Conservation (phyloP, 371 early-diverging fungal species). For the Lichtheimia ramosa region DNA sequence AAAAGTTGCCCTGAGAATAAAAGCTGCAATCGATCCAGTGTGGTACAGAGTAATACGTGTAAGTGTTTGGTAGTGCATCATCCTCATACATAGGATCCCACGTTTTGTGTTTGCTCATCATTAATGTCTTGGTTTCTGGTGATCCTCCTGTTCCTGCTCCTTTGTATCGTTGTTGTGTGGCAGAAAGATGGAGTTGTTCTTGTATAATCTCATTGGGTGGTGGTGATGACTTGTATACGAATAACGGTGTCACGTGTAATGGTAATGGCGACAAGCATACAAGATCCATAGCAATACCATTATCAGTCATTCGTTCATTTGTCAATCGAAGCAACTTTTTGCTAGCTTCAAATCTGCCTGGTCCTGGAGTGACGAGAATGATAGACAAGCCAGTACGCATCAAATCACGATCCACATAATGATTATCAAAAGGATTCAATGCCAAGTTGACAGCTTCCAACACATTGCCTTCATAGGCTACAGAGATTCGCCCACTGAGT, state of each 20-base stretch:
- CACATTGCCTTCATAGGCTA: constrained; percentile 88
- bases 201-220: constrained; percentile 19
- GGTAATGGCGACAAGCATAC: constrained; percentile 90
- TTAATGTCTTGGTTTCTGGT: constrained; percentile 32
- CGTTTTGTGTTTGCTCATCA: constrained; percentile 16
- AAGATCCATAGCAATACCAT: constrained; percentile 91
- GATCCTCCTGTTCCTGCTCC: constrained; percentile 16
- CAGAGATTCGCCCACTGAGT: constrained; percentile 67
- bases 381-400: constrained; percentile 90
- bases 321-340: constrained; percentile 85
- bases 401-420: constrained; percentile 92
- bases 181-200: constrained; percentile 6
- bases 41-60: constrained; percentile 76
- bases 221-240: constrained; percentile 68
- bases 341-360: constrained; percentile 86
- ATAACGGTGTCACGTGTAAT: constrained; percentile 87
- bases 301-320: constrained; percentile 93
- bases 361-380: constrained; percentile 88
- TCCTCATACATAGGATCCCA: constrained; percentile 63
- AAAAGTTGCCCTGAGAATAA: constrained; percentile 59
- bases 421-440: constrained; percentile 90
- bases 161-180: constrained; percentile 9
- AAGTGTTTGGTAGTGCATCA: constrained; percentile 30
- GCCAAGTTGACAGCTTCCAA: constrained; percentile 95
- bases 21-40: constrained; percentile 95